Base-by-base conservation (phyloP, 768 basidiomycete species). In the Naganishia randhawae region DNA sequence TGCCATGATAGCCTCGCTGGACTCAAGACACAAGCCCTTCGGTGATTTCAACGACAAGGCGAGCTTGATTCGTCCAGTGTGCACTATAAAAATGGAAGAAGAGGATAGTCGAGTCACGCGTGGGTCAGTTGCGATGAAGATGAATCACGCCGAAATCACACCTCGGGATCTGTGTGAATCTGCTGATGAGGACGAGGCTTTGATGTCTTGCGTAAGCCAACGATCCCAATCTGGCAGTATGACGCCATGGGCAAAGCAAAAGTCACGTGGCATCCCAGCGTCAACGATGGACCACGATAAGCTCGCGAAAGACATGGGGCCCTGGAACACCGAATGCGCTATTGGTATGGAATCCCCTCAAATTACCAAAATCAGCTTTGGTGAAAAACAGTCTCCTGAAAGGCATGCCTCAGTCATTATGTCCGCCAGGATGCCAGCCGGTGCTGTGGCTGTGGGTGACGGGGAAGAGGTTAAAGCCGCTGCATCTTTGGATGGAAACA, bases 1-100 rank as follows among this genome's bases (percentile, higher is more conserved):
- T 39, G 55, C 55, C 8, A 57, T 57, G 55, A 7, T 41, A 17
- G 33, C 55, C 9, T 57, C 53, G 7, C 53, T 54, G 29, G 32
- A 54, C 3, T 31, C 19, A 29, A 32, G 13, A 19, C 2, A 54
- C n/a, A 31, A 54, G 53, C 17, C n/a, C n/a, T n/a, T n/a, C n/a
- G n/a, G n/a, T n/a, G n/a, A n/a, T n/a, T n/a, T n/a, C n/a, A n/a
- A n/a, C n/a, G n/a, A n/a, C 9, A 25, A 22, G 50, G 9, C 50
- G 8, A 50, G 50, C 25, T 11, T 50, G 53, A 54, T 54, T 2
- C 53, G 53, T 29, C 53, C 31, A 32, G 53, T 32, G n/a, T n/a
- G 19, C 27, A 16, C 10, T 16, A 50, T n/a, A n/a, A 16, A 10
- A 50, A 16, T 9, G n/a, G 7, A n/a, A n/a, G n/a, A n/a, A n/a